Evolutionary conservation across 768 basidiomycete genomes (phyloP).

Genomic region (Daedalea quercina): DNA sequence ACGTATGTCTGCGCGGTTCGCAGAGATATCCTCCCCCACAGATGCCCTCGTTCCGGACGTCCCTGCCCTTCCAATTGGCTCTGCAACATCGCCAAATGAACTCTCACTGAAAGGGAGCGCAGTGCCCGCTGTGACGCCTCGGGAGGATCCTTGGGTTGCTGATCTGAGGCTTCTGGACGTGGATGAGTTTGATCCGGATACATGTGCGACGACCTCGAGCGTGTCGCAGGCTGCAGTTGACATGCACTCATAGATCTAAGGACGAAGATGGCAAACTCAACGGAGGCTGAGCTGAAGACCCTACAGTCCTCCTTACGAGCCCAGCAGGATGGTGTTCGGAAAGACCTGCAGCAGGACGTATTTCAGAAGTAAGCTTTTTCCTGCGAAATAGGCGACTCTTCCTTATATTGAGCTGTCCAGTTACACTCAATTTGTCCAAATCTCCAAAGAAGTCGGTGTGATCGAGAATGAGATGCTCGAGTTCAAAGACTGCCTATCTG

Average conservation of each 20-base stretch:
- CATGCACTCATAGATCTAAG: constrained; percentile 51
- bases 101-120: not conserved
- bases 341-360: constrained; percentile 84
- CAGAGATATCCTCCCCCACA: constrained; percentile 72
- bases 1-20: constrained; percentile 93
- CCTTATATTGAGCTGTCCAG: constrained; percentile 32
- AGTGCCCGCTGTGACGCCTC: constrained; percentile 34
- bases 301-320: constrained; percentile 70
- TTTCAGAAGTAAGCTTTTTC: constrained; percentile 73
- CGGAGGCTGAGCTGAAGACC: constrained; percentile 70
- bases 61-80: constrained; percentile 46
- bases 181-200: constrained; percentile 83
- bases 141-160: constrained; percentile 54
- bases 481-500: constrained; percentile 86
- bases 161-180: constrained; percentile 61
- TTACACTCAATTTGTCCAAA: constrained; percentile 93
- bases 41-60: constrained; percentile 48
- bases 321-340: constrained; percentile 65
- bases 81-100: constrained; percentile 22
- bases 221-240: not conserved
- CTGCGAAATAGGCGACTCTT: not conserved
- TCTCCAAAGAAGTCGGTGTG: constrained; percentile 94
- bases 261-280: constrained; percentile 83
- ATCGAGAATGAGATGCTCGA: constrained; percentile 98
- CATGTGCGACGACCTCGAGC: constrained; percentile 50